Percentiles rank a stretch among this genome's conserved stretches.
phyloP scores from a whole-genome alignment of 1,284 basidiomycete species.

The Leucoagaricus sp. region DNA sequence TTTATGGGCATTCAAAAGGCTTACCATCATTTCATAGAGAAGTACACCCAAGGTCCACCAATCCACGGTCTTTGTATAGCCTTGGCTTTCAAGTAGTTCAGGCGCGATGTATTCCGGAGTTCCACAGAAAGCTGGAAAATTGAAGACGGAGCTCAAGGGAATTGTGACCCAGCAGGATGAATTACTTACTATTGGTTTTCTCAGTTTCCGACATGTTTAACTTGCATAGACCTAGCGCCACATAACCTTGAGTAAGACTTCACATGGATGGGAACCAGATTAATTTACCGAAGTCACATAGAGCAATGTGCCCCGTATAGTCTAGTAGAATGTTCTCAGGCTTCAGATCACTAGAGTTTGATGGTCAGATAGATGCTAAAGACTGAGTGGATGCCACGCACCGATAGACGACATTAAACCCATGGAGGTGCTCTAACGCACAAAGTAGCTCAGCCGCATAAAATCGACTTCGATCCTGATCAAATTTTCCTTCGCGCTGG shows the following conservation, averaged over 20 bases:
- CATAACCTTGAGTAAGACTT: constrained; percentile 5
- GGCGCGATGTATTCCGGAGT: constrained; percentile 98
- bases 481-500: constrained; percentile 96
- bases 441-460: constrained; percentile 96
- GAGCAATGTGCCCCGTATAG: constrained; percentile 96
- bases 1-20: background rate
- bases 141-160: constrained; percentile 17
- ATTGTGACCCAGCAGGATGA: constrained; percentile 3
- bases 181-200: constrained; percentile 88
- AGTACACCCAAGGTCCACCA: constrained; percentile 99
- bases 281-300: constrained; percentile 89
- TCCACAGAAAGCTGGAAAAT: constrained; percentile 88
- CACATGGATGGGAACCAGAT: background rate
- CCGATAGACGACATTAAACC: constrained; percentile 99
- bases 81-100: constrained; percentile 93
- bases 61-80: constrained; percentile 98
- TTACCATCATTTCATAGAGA: constrained; percentile 97
- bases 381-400: constrained; percentile 32
- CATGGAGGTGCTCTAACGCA: constrained; percentile 94
- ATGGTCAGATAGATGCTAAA: constrained; percentile 5
- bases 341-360: constrained; percentile 77
- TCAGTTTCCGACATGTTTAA: constrained; percentile 98
- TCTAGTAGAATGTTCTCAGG: constrained; percentile 98
- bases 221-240: constrained; percentile 86
- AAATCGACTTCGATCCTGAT: constrained; percentile 91